These are phyloP conservation scores for Monosporascus cannonballus DNA, from an alignment of 2,329 filamentous ascomycete species.

Conservation along the genomic window DNA sequence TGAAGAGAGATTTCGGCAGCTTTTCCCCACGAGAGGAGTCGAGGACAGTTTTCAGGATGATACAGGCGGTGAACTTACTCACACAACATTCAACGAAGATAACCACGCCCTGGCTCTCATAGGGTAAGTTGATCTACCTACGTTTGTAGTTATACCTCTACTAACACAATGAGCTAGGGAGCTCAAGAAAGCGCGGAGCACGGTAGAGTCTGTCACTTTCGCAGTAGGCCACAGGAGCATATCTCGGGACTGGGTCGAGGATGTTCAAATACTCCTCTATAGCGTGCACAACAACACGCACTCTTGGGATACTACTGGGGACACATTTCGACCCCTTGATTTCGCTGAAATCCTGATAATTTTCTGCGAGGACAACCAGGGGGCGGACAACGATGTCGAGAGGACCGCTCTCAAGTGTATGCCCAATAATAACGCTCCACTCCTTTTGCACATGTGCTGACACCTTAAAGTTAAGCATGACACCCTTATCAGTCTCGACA, in stretches of 20 bases:
- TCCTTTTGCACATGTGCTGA: background rate
- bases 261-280: background rate
- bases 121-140: too few relatives aligned
- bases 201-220: constrained; percentile 10
- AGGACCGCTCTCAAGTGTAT: constrained; percentile 9
- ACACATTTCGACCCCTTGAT: constrained; percentile 3
- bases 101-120: too few relatives aligned
- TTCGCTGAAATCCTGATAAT: constrained; percentile 11
- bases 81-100: too few relatives aligned
- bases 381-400: constrained; percentile 1
- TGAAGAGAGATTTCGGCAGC: constrained; percentile 8
- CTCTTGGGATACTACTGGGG: too few relatives aligned
- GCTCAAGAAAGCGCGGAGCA: constrained; percentile 8
- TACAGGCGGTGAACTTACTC: too few relatives aligned
- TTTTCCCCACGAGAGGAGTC: too few relatives aligned
- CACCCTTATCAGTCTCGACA: background rate
- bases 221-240: constrained; percentile 1
- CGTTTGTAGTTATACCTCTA: too few relatives aligned
- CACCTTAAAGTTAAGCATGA: constrained; percentile 2
- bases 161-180: constrained; percentile 1
- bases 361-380: constrained; percentile 4
- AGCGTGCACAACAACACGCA: constrained; percentile 3
- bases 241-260: constrained; percentile 9
- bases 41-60: too few relatives aligned
- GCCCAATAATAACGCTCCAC: background rate